Evolutionary conservation across 495 filamentous ascomycete species (phyloP).

Genomic region (Podospora pseudopauciseta): DNA sequence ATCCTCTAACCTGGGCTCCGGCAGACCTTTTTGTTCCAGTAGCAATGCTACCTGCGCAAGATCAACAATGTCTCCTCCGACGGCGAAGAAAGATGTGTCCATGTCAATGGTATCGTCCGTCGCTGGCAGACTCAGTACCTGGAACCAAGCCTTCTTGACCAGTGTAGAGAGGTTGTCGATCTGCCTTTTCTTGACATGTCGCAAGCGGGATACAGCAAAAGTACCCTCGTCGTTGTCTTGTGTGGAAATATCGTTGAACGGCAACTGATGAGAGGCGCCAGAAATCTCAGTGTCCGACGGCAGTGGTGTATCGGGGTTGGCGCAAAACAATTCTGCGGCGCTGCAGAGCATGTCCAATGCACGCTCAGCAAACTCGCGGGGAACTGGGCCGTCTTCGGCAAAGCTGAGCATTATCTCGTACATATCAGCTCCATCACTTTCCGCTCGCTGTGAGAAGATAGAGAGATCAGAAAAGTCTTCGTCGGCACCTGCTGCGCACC

Average conservation of each 20-base stretch:
- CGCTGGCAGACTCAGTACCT: conserved; percentile 9
- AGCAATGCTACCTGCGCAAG: conserved; percentile 23
- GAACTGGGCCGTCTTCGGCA: conserved; percentile 19
- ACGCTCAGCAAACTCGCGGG: conserved; percentile 20
- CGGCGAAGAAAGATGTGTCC: conserved; percentile 20
- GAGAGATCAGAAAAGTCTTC: conserved; percentile 26
- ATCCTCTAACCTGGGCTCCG: conserved; percentile 17
- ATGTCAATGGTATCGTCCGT: conserved; percentile 2
- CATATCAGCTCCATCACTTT: conserved; percentile 1
- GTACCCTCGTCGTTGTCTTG: neutral
- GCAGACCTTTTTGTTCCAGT: conserved; percentile 6
- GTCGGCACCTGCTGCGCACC: conserved; percentile 17
- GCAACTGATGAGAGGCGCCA: neutral
- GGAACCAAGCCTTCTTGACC: conserved; percentile 17
- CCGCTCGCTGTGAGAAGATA: conserved; percentile 17
- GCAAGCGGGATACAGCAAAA: neutral
- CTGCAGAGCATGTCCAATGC: conserved; percentile 22
- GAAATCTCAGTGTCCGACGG: conserved; percentile 7
- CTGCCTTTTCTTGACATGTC: conserved; percentile 8
- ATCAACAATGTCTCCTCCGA: conserved; percentile 24
- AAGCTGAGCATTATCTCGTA: conserved; percentile 25
- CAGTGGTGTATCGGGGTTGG: conserved; percentile 11
- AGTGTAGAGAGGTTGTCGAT: neutral
- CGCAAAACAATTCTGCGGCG: conserved; percentile 17
- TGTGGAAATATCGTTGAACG: conserved; percentile 3